These are phyloP conservation scores for Nicotiana sylvestris DNA, from an alignment of 257 asterid genomes.

Conservation along the genomic window DNA sequence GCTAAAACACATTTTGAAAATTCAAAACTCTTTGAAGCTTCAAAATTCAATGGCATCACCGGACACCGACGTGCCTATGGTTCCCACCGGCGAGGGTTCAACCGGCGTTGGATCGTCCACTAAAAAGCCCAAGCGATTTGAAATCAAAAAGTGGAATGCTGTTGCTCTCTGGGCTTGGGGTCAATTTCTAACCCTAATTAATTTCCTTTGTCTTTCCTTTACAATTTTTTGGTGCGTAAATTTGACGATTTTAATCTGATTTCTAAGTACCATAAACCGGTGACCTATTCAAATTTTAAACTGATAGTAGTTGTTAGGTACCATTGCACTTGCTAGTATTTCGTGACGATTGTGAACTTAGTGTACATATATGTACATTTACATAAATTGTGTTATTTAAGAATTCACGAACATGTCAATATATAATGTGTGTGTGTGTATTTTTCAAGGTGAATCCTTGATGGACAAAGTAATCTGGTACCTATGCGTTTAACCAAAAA, in stretches of 20 bases:
- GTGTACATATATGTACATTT: background rate
- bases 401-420: no score
- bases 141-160: constrained; percentile 92
- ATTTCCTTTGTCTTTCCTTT: background rate
- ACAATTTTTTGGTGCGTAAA: background rate
- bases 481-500: no score
- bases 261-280: background rate
- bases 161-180: constrained; percentile 98
- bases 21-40: background rate
- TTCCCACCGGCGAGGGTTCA: constrained; percentile 75
- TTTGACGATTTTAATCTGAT: background rate
- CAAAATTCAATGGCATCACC: constrained; percentile 53
- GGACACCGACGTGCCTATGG: constrained; percentile 66
- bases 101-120: constrained; percentile 24
- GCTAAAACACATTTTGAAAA: background rate
- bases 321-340: background rate
- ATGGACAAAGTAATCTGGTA: no score
- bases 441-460: no score
- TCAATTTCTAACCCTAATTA: constrained; percentile 23
- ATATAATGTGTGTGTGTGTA: no score
- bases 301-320: background rate
- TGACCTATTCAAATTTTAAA: background rate
- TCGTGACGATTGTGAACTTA: background rate
- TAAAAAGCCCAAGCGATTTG: constrained; percentile 71
- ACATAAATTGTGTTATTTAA: no score